Conservation (phyloP, 805 yeast species). For the Scheffersomyces stipitis region DNA sequence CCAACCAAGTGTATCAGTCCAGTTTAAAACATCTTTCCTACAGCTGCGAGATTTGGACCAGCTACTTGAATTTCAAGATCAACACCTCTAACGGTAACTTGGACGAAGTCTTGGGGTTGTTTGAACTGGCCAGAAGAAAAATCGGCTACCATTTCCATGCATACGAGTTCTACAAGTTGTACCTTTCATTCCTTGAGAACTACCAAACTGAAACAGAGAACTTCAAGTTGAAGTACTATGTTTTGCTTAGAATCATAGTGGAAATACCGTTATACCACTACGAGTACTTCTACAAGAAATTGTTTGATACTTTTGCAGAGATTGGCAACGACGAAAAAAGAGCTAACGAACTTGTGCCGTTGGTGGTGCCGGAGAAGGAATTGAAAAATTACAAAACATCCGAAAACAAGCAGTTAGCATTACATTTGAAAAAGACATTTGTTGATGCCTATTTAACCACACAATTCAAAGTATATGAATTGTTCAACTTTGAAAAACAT, state of each 20-base stretch:
- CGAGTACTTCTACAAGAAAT: slow-evolving; percentile 43
- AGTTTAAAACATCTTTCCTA: slow-evolving; percentile 37
- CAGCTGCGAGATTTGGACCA: slow-evolving; percentile 52
- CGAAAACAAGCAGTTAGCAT: slow-evolving; percentile 25
- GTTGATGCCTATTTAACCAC: slow-evolving; percentile 56
- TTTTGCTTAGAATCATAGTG: slow-evolving; percentile 46
- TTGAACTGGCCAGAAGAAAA: slow-evolving; percentile 46
- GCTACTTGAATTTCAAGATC: slow-evolving; percentile 44
- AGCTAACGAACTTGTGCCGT: slow-evolving; percentile 2
- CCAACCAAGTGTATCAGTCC: slow-evolving; percentile 17
- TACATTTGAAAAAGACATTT: slow-evolving; percentile 45
- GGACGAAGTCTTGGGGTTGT: slow-evolving; percentile 30
- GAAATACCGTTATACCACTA: slow-evolving; percentile 61
- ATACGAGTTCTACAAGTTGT: slow-evolving; percentile 51
- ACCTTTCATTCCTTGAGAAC: slow-evolving; percentile 41
- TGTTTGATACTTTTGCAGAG: slow-evolving; percentile 34
- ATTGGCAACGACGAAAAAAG: slow-evolving; percentile 1
- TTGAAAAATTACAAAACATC: slow-evolving; percentile 10
- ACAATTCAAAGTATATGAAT: slow-evolving; percentile 51
- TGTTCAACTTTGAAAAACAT: slow-evolving; percentile 49
- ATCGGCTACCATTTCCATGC: slow-evolving; percentile 56
- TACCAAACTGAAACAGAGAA: slow-evolving; percentile 21
- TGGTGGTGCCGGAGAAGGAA: slow-evolving; percentile 19
- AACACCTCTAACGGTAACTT: slow-evolving; percentile 28
- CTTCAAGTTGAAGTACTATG: slow-evolving; percentile 34